A percentile compares a stretch with the other conserved stretches of the same genome.
Evolutionary conservation across 148 eudicot species (phyloP).

Genomic region (Rhododendron simsii): DNA sequence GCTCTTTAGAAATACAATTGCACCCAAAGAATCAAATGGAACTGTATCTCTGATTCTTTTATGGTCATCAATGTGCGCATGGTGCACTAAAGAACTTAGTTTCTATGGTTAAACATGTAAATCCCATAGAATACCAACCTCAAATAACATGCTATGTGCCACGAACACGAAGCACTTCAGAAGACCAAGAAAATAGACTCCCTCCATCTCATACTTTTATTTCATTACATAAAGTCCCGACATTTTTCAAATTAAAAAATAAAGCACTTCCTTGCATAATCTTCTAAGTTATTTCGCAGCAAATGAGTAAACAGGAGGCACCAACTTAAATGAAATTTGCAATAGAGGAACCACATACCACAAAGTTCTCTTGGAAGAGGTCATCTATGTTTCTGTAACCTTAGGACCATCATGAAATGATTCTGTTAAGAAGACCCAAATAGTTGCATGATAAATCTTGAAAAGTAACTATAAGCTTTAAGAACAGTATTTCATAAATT

Average conservation of each 20-base stretch:
- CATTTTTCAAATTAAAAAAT: not conserved
- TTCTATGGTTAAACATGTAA: not conserved
- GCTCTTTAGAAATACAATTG: not conserved
- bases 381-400: slow-evolving; percentile 30
- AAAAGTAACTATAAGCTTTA: not conserved
- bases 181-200: not conserved
- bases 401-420: slow-evolving; percentile 20
- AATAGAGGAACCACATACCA: slow-evolving; percentile 35
- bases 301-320: not conserved
- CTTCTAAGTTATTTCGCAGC: not conserved
- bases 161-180: not conserved
- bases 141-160: not conserved
- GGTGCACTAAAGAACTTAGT: not conserved
- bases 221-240: not conserved
- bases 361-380: slow-evolving; percentile 24
- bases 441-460: not conserved
- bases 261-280: not conserved
- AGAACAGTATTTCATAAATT: not conserved
- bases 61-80: not conserved
- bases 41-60: not conserved
- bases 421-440: slow-evolving; percentile 26
- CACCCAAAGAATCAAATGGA: not conserved
- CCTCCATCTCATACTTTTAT: not conserved
- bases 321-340: not conserved
- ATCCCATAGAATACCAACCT: not conserved